Evolutionary conservation across 345 rosid species (phyloP), one percentile per base, ranked within the genome.

Genomic region (Populus simonii): DNA sequence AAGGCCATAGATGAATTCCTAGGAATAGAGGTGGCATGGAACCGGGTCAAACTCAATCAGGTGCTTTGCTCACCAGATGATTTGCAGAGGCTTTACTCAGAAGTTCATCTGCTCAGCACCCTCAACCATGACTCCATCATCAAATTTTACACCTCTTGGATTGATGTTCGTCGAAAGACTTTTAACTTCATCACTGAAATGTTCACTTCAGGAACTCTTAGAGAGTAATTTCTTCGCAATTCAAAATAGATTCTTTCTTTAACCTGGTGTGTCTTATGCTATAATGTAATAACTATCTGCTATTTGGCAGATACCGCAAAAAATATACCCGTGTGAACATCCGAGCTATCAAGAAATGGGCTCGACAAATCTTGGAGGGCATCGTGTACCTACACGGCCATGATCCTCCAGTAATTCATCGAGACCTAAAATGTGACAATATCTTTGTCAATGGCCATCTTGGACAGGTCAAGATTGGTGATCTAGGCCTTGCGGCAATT

Each of bases 151-250:
- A 86, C 93, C 76, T 92, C 97, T 5, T 92, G 97, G 97, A 89
- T 92, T 43, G 90, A 91, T 80, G 78, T 87, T 73, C 76, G 82
- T 47, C 66, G 29, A 49, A 90, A 85, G 77, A 86, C 89, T 78
- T 92, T 92, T 87, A 92, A 92, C 83, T 91, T 92, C 89, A 92
- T 92, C 85, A 92, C 97, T 47, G 97, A 92, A 84, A 80, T 92
- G 92, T 92, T 92, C 78, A 89, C 94, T 76, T 92, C 97, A 47
- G 97, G 97, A 77, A 88, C 89, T 74, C 92, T 92, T 68, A 81
- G 97, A 82, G 89, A 87, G 97, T 92, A 86, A 78, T 57, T 73
- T 23, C 38, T 71, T 68, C 49, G 31, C 61, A 22, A 62, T 62
- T 66, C 33, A 63, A 31, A 4, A 6, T 36, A 36, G 70, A 36